These are phyloP conservation scores for Dalechampia spathulata DNA, from an alignment of 441 rosid genomes.

Conservation along the genomic window DNA sequence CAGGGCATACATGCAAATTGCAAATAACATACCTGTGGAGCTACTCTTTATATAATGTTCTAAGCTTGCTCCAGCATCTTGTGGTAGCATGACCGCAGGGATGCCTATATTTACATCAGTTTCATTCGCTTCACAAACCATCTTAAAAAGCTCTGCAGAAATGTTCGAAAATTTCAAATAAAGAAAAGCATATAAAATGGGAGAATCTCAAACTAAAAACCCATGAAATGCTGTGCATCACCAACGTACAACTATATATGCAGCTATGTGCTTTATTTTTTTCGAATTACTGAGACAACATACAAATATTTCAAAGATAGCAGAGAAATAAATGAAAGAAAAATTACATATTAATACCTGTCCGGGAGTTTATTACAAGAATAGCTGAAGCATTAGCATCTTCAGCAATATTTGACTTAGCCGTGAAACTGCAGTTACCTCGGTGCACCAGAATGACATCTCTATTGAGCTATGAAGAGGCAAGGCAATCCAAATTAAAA, in stretches of 20 bases:
- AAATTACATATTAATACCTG: conserved; percentile 35
- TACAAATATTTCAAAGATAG: background rate
- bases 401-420: conserved; percentile 81
- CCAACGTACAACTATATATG: background rate
- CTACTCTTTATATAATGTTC: conserved; percentile 42
- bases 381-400: conserved; percentile 88
- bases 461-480: conserved; percentile 55
- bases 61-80: conserved; percentile 89
- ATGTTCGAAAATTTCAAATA: background rate
- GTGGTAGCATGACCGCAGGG: conserved; percentile 95
- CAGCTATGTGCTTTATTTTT: background rate
- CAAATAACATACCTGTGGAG: conserved; percentile 43
- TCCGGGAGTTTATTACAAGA: conserved; percentile 73
- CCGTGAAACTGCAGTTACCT: conserved; percentile 88
- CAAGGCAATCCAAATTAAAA: conserved; percentile 13
- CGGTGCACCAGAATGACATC: conserved; percentile 82
- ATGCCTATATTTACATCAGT: conserved; percentile 70
- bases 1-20: background rate
- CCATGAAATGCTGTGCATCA: background rate
- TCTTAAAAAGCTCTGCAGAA: conserved; percentile 79
- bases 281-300: background rate
- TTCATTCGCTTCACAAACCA: conserved; percentile 95
- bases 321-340: background rate
- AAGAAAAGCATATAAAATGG: background rate
- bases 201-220: background rate